Percentiles rank a stretch among this genome's conserved stretches.
Conservation (phyloP, 177 flowering plant species). For the Vitis hybrid region DNA sequence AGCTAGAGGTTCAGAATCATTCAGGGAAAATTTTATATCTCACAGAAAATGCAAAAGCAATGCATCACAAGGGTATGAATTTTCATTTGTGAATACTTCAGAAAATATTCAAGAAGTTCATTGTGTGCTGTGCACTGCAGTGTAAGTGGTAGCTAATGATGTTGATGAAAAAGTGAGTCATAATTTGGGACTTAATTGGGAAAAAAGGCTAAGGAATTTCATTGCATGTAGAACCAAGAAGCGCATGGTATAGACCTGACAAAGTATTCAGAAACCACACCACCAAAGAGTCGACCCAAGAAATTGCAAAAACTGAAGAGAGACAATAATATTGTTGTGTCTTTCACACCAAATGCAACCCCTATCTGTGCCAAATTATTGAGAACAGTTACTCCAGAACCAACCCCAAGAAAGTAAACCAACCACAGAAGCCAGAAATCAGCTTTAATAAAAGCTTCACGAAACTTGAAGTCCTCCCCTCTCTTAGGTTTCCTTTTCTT, state of each 20-base stretch:
- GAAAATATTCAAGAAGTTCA: too few species aligned
- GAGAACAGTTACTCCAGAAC: conserved; percentile 48
- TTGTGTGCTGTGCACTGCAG: too few species aligned
- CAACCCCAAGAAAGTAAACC: conserved; percentile 38
- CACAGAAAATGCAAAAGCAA: background rate
- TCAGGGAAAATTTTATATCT: too few species aligned
- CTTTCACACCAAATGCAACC: conserved; percentile 35
- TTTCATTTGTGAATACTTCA: too few species aligned
- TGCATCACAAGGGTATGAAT: background rate
- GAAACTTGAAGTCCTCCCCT: conserved; percentile 48
- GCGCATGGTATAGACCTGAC: conserved; percentile 33
- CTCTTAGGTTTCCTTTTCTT: conserved; percentile 40
- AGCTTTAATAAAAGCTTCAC: conserved; percentile 41
- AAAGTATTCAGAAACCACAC: conserved; percentile 48
- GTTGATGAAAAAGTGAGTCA: too few species aligned
- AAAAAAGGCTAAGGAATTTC: too few species aligned
- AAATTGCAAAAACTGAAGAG: conserved; percentile 52
- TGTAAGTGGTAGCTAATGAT: too few species aligned
- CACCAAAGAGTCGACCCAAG: conserved; percentile 44
- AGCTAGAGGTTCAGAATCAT: too few species aligned
- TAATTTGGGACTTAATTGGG: too few species aligned
- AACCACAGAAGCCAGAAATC: conserved; percentile 59
- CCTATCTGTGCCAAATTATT: conserved; percentile 55
- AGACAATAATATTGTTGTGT: conserved; percentile 37
- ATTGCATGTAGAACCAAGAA: too few species aligned